Percentiles rank a stretch among this genome's conserved stretches.
Conservation (phyloP, 78 protist genomes). For the Dictyostelium firmibasis region DNA sequence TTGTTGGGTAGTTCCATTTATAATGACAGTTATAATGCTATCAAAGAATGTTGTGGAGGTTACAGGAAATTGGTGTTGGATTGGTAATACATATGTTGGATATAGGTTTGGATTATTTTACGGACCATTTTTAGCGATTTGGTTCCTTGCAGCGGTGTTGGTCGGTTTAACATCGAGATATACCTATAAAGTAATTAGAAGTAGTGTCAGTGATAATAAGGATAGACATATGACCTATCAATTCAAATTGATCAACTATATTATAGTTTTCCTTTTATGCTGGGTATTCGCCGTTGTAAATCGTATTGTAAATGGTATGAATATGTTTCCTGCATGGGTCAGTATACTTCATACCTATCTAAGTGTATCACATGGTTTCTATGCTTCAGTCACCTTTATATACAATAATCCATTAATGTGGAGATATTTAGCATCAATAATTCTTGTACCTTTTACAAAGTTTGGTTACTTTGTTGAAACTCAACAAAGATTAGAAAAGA, state of each 20-base stretch:
- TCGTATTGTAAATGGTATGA: slow-evolving; percentile 12
- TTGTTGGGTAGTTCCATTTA: slow-evolving; percentile 56
- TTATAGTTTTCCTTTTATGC: slow-evolving; percentile 44
- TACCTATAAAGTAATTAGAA: slow-evolving; percentile 52
- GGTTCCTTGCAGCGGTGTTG: not conserved
- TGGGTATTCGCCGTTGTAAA: slow-evolving; percentile 65
- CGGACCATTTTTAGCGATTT: slow-evolving; percentile 29
- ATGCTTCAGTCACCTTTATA: slow-evolving; percentile 9
- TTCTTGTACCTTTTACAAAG: not conserved
- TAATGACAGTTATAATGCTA: slow-evolving; percentile 32
- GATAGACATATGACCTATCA: slow-evolving; percentile 62
- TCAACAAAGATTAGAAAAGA: slow-evolving; percentile 4
- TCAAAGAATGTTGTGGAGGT: not conserved
- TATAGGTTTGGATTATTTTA: slow-evolving; percentile 48
- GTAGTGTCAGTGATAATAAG: slow-evolving; percentile 13
- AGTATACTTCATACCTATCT: slow-evolving; percentile 57
- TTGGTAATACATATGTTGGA: not conserved
- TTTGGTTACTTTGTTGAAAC: slow-evolving; percentile 35
- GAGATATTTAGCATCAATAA: slow-evolving; percentile 28
- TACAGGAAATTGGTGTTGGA: slow-evolving; percentile 69
- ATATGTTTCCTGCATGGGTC: not conserved
- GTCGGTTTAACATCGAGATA: slow-evolving; percentile 26
- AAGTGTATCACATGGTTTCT: slow-evolving; percentile 58
- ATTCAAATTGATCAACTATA: slow-evolving; percentile 68
- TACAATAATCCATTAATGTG: slow-evolving; percentile 75